Base-by-base conservation (phyloP, 108 stramenopile genomes). In the Pseudonitzschia delicatissima region DNA sequence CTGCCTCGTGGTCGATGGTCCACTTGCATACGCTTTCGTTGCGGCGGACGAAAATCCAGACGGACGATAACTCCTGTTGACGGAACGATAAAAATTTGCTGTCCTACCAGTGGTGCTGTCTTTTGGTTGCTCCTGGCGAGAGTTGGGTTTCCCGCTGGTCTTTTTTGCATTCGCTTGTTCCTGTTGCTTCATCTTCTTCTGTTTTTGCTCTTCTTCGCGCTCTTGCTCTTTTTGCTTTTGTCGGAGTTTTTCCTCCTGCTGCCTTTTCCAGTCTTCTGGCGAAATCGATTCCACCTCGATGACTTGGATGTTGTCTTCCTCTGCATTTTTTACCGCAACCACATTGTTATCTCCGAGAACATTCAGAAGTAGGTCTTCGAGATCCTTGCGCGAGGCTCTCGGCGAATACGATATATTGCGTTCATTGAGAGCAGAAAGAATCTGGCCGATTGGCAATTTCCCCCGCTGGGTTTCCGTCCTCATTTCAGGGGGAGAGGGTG, bases 261-360 rank as follows among this genome's bases (percentile, higher is more conserved):
- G 36, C 21, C 17, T 7, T 36, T 61, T 20, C 60, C 60, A 61
- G 37, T 61, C 60, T 36, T 61, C 40, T 18, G 60, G 60, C 2
- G 60, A 40, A 23, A 61, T 37, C n/a, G 25, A 42, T 61, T 61
- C 60, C 0, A 40, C 37, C n/a, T 61, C 60, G 5, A 61, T 36
- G 0, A 42, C 60, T n/a, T n/a, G n/a, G 35, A 33, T 20, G 15
- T 29, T 26, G 32, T 21, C 60, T 20, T 25, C 60, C 15, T 42
- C 37, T 13, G 7, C 39, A 21, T 36, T n/a, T 33, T 33, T 33
- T 31, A 8, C 6, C 9, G 53, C 12, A 25, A 37, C 39, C 0
- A 23, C 11, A 35, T 21, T 6, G 2, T 31, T 1, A 34, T 32
- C 55, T 25, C 33, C 55, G 33, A 57, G 1, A 34, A n/a, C 28